Evolutionary conservation across 306 rosid species (phyloP).

Genomic region (Sophora flavescens): DNA sequence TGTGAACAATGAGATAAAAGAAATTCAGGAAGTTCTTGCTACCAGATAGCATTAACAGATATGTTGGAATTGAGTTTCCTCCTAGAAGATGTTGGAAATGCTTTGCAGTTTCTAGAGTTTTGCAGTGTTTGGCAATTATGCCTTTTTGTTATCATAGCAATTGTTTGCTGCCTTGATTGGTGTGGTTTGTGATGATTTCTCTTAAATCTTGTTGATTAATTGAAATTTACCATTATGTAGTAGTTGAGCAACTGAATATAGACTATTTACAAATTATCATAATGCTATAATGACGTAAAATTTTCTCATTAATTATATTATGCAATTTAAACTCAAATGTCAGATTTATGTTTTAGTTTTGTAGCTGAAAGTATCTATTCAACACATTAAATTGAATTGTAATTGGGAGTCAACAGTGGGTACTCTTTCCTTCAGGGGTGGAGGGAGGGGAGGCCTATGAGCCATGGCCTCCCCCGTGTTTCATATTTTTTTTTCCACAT

Average conservation of each 20-base stretch:
- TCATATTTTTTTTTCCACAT: too few relatives aligned
- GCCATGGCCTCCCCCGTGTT: too few relatives aligned
- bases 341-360: too few relatives aligned
- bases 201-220: neutral
- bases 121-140: slow-evolving; percentile 78
- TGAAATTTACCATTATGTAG: slow-evolving; percentile 6
- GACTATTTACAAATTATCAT: neutral
- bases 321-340: slow-evolving; percentile 6
- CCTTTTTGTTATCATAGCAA: neutral
- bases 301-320: neutral
- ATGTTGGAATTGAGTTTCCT: slow-evolving; percentile 61
- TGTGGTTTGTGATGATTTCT: slow-evolving; percentile 13
- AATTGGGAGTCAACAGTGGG: neutral
- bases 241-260: neutral
- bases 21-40: slow-evolving; percentile 58
- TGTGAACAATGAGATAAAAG: slow-evolving; percentile 15
- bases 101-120: slow-evolving; percentile 84
- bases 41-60: slow-evolving; percentile 53
- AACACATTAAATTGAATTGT: slow-evolving; percentile 13
- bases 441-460: too few relatives aligned
- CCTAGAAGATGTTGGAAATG: slow-evolving; percentile 72
- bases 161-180: neutral
- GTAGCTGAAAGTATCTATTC: slow-evolving; percentile 11
- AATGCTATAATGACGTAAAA: neutral
- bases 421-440: too few relatives aligned